Base-by-base conservation (phyloP, 306 rosid genomes). In the Senna tora region DNA sequence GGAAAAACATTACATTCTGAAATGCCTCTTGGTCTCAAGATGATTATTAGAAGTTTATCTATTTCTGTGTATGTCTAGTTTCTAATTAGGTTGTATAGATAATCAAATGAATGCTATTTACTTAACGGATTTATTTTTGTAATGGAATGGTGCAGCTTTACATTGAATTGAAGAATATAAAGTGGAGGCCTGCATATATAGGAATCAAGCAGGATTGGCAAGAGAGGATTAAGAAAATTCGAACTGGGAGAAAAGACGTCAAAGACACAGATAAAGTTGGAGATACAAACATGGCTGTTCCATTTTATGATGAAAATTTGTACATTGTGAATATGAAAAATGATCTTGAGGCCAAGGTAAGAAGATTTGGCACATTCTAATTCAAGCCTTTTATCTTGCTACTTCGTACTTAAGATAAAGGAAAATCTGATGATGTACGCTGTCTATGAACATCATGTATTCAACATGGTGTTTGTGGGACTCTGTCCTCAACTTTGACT, bases 181-280 rank as follows among this genome's bases (percentile, higher is more conserved):
- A 82, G 88, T 91, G 99, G 97, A 85, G 92, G 71, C 85, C 92
- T 33, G 69, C 86, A 6, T 84, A 81, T 82, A 76, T 81, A 69
- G 96, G 85, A 73, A 86, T 74, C 38, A 94, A 94, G 80, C 97
- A 84, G 74, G 96, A 91, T 51, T 95, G 92, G 99, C 97, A 95
- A 72, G 92, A 89, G 46, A 89, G 67, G 79, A 65, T 95, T 25
- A 86, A 80, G 75, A 91, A 82, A 78, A 86, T 94, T 43, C 76
- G 89, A 17, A 79, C 77, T 38, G 90, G 96, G 47, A 89, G 87
- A 71, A 93, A 86, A 76, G 83, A 80, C 70, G 75, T 71, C 2
- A 88, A 81, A 67, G 89, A 87, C 54, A 76, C 81, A 0, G 91
- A 86, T 67, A 85, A 83, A 87, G 69, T 80, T 6, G 85, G 80